These are phyloP conservation scores for Verticillium albo-atrum DNA, from an alignment of 2,329 filamentous ascomycete genomes.

Conservation along the genomic window DNA sequence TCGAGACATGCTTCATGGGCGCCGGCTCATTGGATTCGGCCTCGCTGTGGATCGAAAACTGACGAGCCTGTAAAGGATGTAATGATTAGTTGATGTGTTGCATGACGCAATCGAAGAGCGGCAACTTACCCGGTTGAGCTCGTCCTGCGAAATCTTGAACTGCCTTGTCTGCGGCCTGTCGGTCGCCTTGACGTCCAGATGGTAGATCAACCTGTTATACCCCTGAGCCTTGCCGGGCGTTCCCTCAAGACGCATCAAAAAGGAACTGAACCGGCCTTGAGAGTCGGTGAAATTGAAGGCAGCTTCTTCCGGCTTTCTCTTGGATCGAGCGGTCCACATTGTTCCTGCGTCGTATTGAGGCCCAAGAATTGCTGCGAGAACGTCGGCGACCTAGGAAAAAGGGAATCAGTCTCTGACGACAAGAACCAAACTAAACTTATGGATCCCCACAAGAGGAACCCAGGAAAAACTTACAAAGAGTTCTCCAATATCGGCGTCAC, in stretches of 20 bases:
- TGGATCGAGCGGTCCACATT: neutral
- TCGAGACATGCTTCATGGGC: slow-evolving; percentile 5
- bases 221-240: slow-evolving; percentile 3
- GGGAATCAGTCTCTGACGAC: neutral
- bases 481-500: slow-evolving; percentile 3
- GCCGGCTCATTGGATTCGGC: neutral
- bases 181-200: slow-evolving; percentile 6
- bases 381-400: slow-evolving; percentile 4
- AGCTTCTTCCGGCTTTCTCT: neutral
- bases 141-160: slow-evolving; percentile 3
- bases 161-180: neutral
- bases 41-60: slow-evolving; percentile 4
- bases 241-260: slow-evolving; percentile 8
- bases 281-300: slow-evolving; percentile 6
- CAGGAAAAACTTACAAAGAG: slow-evolving; percentile 2
- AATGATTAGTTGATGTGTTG: neutral
- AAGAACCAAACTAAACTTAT: no score
- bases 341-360: slow-evolving; percentile 2
- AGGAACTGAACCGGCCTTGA: slow-evolving; percentile 4
- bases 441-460: no score
- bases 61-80: slow-evolving; percentile 1
- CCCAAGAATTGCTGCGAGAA: slow-evolving; percentile 2
- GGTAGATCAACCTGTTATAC: slow-evolving; percentile 5
- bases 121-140: slow-evolving; percentile 7
- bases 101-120: no score